Evolutionary conservation across 2,329 filamentous ascomycete species (phyloP), one percentile per base, ranked within the genome.

Genomic region (Gaeumannomyces sp.): DNA sequence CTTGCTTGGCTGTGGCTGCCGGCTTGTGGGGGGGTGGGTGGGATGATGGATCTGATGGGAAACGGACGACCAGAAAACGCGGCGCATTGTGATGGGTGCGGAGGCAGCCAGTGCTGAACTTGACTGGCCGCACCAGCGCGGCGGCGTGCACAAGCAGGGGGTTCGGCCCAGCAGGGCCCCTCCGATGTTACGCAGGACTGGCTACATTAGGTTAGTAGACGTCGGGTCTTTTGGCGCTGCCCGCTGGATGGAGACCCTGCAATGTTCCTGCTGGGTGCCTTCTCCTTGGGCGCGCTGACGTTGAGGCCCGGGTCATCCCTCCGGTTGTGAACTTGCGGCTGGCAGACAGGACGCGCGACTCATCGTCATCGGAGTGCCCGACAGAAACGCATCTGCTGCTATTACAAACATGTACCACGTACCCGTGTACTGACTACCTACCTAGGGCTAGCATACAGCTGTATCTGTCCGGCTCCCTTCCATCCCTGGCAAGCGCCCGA

Each of bases 11-110:
- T 53, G 10, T 53, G 45, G 45, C 45, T 53, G 45, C 45, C 45
- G 8, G 45, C 45, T 10, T 53, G 33, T 35, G 45, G 45, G 45
- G 45, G 45, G 45, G 45, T 53, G 45, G n/a, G 45, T 22, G 45
- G 45, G 45, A 53, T n/a, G 45, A 53, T 53, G 45, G 45, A 53
- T n/a, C 45, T 53, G 45, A n/a, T 53, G 45, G 22, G 45, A 53
- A 53, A n/a, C 45, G 45, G 13, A n/a, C 19, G 45, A 50, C 16
- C 45, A 50, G 19, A 22, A 50, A 53, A 53, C 45, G 45, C 45
- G 45, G 45, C 45, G 45, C 45, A 53, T 53, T 53, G 45, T 53
- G 45, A 53, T 53, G 45, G 45, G 45, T 53, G 45, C 45, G n/a
- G 45, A 53, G 45, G 45, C 45, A 53, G 45, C 45, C 45, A 53